phyloP scores from a whole-genome alignment of 139 green algal genomes.

The Chlamydomonas sp. region DNA sequence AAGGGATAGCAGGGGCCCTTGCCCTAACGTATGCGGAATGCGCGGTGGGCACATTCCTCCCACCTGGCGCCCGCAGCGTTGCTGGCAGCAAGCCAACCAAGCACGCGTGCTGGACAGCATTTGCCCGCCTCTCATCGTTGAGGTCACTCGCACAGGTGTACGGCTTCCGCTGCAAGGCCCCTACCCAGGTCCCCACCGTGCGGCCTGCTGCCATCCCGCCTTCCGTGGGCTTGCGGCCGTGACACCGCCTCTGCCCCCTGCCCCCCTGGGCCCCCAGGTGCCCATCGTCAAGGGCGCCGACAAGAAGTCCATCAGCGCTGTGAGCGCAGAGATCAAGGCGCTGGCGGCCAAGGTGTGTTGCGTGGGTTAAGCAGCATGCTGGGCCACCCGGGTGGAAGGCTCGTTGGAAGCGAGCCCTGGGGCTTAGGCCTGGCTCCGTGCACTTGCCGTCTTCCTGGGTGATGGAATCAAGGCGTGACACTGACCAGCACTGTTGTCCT shows the following conservation, averaged over 20 bases:
- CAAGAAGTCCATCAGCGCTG: slow-evolving; percentile 74
- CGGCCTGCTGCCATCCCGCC: not conserved
- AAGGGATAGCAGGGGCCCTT: too few relatives aligned
- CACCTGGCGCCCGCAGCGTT: too few relatives aligned
- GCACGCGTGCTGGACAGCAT: too few relatives aligned
- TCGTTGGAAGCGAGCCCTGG: too few relatives aligned
- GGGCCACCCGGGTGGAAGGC: not conserved
- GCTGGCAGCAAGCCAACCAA: too few relatives aligned
- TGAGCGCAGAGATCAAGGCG: slow-evolving; percentile 75
- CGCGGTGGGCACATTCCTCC: too few relatives aligned
- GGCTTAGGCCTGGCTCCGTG: too few relatives aligned
- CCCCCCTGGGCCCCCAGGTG: slow-evolving; percentile 73
- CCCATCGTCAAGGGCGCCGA: slow-evolving; percentile 86
- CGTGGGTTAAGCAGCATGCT: slow-evolving; percentile 8
- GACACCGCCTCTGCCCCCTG: not conserved
- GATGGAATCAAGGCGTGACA: not conserved
- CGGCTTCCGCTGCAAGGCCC: not conserved
- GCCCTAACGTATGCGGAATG: too few relatives aligned
- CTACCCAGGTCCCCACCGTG: not conserved
- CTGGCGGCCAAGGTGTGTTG: slow-evolving; percentile 71
- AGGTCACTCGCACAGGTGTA: too few relatives aligned
- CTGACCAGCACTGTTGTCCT: not conserved
- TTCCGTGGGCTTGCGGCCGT: not conserved
- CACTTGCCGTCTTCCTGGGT: not conserved
- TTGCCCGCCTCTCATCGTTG: too few relatives aligned